phyloP scores from a whole-genome alignment of 2,329 filamentous ascomycete genomes.

The Aureobasidium sp. region DNA sequence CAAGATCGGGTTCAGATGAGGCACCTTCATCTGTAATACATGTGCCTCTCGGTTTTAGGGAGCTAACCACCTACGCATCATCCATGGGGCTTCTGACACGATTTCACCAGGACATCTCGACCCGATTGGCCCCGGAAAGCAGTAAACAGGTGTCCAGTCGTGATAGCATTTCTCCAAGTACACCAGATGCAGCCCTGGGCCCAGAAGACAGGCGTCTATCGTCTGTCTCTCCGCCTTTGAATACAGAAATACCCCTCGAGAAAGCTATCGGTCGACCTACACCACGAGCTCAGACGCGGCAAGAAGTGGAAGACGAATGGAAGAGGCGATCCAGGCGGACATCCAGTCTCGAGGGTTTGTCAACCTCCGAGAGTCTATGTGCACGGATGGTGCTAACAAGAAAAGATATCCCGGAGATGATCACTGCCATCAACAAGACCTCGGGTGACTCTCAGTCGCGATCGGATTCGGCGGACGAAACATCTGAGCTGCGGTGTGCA shows the following conservation, averaged over 20 bases:
- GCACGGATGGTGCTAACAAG: neutral
- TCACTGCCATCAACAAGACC: neutral
- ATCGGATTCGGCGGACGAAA: slow-evolving; percentile 35
- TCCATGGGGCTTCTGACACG: neutral
- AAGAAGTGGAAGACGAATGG: slow-evolving; percentile 60
- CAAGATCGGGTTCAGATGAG: slow-evolving; percentile 56
- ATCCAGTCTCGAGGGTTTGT: slow-evolving; percentile 67
- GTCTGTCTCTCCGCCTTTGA: slow-evolving; percentile 56
- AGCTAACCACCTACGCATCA: slow-evolving; percentile 43
- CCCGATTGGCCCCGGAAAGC: slow-evolving; percentile 20
- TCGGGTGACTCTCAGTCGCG: neutral
- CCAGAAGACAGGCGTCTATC: slow-evolving; percentile 23
- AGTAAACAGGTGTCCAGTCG: slow-evolving; percentile 24
- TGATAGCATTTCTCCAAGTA: slow-evolving; percentile 31
- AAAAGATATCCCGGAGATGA: slow-evolving; percentile 29
- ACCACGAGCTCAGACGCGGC: slow-evolving; percentile 73
- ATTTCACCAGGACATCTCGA: neutral
- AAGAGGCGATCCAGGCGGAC: slow-evolving; percentile 53
- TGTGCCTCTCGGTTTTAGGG: slow-evolving; percentile 73
- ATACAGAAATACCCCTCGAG: slow-evolving; percentile 60
- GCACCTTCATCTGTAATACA: slow-evolving; percentile 88
- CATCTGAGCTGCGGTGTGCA: slow-evolving; percentile 64
- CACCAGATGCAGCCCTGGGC: slow-evolving; percentile 27
- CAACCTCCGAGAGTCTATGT: neutral
- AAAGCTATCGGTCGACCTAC: slow-evolving; percentile 58